Evolutionary conservation across 139 green algal species (phyloP).

Genomic region (Tetraselmis striata): DNA sequence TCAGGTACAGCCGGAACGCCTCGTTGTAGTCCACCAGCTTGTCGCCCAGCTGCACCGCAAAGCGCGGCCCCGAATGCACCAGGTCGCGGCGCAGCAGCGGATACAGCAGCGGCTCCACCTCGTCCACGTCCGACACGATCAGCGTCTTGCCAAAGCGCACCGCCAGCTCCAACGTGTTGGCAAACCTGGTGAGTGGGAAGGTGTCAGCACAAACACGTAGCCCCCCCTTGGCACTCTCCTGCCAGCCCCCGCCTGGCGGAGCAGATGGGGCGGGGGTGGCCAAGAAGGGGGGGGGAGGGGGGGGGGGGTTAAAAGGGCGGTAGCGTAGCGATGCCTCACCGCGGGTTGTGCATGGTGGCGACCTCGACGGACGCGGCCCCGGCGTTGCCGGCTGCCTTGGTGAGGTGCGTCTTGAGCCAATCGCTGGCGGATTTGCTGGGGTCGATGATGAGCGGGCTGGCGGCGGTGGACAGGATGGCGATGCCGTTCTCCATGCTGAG

Average conservation of each 20-base stretch:
- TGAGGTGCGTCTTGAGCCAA: conserved; percentile 59
- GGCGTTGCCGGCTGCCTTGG: not conserved
- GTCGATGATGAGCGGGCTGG: conserved; percentile 67
- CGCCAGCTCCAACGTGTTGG: conserved; percentile 67
- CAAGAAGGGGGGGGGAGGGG: no score
- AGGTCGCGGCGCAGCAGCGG: conserved; percentile 61
- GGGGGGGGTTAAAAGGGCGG: no score
- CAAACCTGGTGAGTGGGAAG: conserved; percentile 44
- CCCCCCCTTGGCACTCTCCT: no score
- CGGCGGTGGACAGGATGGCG: conserved; percentile 39
- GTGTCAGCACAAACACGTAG: conserved; percentile 3
- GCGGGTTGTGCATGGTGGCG: conserved; percentile 50
- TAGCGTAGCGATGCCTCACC: conserved; percentile 6
- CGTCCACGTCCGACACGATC: conserved; percentile 58
- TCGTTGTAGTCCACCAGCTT: conserved; percentile 69
- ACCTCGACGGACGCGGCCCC: conserved; percentile 28
- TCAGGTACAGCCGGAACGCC: conserved; percentile 65
- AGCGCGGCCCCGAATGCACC: conserved; percentile 31
- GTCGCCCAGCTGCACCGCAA: conserved; percentile 44
- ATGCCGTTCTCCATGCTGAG: conserved; percentile 68
- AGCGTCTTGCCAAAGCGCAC: conserved; percentile 80
- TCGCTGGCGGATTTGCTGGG: conserved; percentile 51
- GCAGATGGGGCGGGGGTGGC: no score
- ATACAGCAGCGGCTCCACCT: conserved; percentile 65
- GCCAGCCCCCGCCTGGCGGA: no score